Evolutionary conservation across 2,329 filamentous ascomycete genomes (phyloP).

Genomic region (Passalora sequoiae): DNA sequence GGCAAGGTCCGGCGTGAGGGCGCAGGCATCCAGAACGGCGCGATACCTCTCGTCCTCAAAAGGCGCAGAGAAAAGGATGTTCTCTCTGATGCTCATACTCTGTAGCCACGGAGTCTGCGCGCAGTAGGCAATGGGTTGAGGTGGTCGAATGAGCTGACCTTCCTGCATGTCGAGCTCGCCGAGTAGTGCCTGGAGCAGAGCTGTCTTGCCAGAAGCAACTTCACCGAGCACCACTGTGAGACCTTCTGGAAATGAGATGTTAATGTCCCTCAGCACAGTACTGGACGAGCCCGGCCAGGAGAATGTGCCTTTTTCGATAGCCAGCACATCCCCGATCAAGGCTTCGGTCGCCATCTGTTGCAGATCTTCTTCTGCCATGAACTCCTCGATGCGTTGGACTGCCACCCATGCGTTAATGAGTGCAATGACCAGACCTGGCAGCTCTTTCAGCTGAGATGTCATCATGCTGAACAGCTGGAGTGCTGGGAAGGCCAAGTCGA

Average conservation of each 20-base stretch:
- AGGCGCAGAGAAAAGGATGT: constrained; percentile 59
- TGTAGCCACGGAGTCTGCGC: constrained; percentile 64
- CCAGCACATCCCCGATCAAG: constrained; percentile 33
- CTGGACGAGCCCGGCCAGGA: constrained; percentile 67
- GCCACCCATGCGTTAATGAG: constrained; percentile 79
- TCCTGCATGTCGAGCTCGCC: constrained; percentile 53
- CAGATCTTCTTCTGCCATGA: constrained; percentile 82
- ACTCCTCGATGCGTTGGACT: constrained; percentile 73
- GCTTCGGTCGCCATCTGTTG: constrained; percentile 34
- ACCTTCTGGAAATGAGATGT: constrained; percentile 51
- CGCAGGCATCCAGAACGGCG: constrained; percentile 62
- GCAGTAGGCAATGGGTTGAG: constrained; percentile 59
- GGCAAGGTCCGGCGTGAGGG: constrained; percentile 56
- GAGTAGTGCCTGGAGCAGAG: constrained; percentile 54
- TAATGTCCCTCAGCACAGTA: constrained; percentile 52
- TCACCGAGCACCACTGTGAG: constrained; percentile 60
- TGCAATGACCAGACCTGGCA: constrained; percentile 70
- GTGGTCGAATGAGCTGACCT: constrained; percentile 50
- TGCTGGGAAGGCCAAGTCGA: constrained; percentile 83
- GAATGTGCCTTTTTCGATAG: constrained; percentile 64
- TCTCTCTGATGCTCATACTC: constrained; percentile 64
- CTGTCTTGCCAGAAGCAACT: constrained; percentile 60
- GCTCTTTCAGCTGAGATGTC: constrained; percentile 65
- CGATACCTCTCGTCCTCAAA: constrained; percentile 67
- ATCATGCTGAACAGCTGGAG: constrained; percentile 74